A percentile compares a stretch with the other conserved stretches of the same genome.
phyloP scores from a whole-genome alignment of 805 yeast species.

The Limtongia smithiae region DNA sequence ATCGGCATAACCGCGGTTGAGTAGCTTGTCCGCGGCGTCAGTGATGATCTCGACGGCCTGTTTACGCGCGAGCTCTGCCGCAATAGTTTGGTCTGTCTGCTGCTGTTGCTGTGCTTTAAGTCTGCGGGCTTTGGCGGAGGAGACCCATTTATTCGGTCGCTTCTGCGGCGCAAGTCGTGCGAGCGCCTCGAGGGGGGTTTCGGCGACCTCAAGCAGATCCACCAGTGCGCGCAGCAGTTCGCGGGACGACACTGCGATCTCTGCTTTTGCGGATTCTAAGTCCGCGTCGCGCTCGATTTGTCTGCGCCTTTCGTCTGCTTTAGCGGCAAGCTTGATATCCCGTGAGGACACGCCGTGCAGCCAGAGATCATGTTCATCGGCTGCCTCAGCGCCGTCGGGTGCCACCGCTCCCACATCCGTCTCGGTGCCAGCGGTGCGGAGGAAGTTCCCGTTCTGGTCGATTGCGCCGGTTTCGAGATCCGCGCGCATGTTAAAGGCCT shows the following conservation, averaged over 20 bases:
- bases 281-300: slow-evolving; percentile 18
- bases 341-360: slow-evolving; percentile 38
- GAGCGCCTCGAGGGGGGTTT: slow-evolving; percentile 56
- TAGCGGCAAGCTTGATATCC: slow-evolving; percentile 41
- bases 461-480: slow-evolving; percentile 59
- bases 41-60: slow-evolving; percentile 44
- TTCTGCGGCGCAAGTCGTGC: slow-evolving; percentile 32
- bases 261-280: slow-evolving; percentile 1
- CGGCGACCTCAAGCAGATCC: slow-evolving; percentile 51
- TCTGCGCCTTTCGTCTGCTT: slow-evolving; percentile 37
- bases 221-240: slow-evolving; percentile 40
- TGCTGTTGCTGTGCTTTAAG: slow-evolving; percentile 10
- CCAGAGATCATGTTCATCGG: slow-evolving; percentile 41
- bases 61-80: slow-evolving; percentile 31
- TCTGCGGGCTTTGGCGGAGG: slow-evolving; percentile 21
- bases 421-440: slow-evolving; percentile 38
- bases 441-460: slow-evolving; percentile 59
- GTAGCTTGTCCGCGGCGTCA: slow-evolving; percentile 46
- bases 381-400: slow-evolving; percentile 28
- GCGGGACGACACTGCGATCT: slow-evolving; percentile 12
- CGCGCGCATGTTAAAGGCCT: slow-evolving; percentile 57
- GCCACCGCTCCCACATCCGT: slow-evolving; percentile 21
- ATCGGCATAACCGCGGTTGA: slow-evolving; percentile 43
- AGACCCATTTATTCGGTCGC: slow-evolving; percentile 5
- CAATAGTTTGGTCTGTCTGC: slow-evolving; percentile 1